Evolutionary conservation across 495 filamentous ascomycete genomes (phyloP), one percentile per base, ranked within the genome.

Genomic region (Tuber calosporum): DNA sequence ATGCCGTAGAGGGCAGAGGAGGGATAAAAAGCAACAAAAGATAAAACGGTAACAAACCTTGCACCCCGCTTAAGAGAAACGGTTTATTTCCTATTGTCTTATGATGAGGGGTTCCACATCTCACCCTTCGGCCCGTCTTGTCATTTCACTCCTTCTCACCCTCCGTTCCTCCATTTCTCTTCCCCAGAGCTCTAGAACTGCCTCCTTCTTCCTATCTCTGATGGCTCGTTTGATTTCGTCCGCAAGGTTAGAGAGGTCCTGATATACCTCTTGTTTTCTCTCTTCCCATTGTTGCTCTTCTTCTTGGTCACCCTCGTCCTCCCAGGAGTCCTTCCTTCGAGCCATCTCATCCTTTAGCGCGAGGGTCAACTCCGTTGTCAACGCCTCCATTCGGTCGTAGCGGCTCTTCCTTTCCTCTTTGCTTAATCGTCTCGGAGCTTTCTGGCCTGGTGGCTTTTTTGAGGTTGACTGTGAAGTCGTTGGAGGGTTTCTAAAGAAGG

Each of bases 321-420:
- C 80, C 77, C 78, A 81, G 19, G 79, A 77, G 26, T 80, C 77
- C 41, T 82, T 80, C 66, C 80, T 76, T 40, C 74, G 53, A 37
- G 81, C 34, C 81, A 79, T 82, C 34, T 83, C 79, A 70, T 87
- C 86, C 42, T 85, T 79, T 15, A 92, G 78, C 7, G 86, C 82
- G 58, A 90, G 88, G 9, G 90, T 83, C 83, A 92, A 85, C 79
- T 91, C 89, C 22, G 89, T 90, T 80, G 91, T 92, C 1, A 90
- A 89, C 0, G 87, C 90, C 0, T 90, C 90, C 4, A 92, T 15
- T 90, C 84, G 72, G 89, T 86, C 36, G 76, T 83, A 81, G 71
- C 73, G 68, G 22, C 34, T 69, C 58, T 73, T 70, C 66, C 80
- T 72, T 70, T 81, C 68, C 42, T 78, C 41, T 74, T 77, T 74